Percentiles rank a stretch among this genome's conserved stretches.
These are phyloP conservation scores for Russula vinacea DNA, from an alignment of 768 basidiomycete species.

Conservation along the genomic window DNA sequence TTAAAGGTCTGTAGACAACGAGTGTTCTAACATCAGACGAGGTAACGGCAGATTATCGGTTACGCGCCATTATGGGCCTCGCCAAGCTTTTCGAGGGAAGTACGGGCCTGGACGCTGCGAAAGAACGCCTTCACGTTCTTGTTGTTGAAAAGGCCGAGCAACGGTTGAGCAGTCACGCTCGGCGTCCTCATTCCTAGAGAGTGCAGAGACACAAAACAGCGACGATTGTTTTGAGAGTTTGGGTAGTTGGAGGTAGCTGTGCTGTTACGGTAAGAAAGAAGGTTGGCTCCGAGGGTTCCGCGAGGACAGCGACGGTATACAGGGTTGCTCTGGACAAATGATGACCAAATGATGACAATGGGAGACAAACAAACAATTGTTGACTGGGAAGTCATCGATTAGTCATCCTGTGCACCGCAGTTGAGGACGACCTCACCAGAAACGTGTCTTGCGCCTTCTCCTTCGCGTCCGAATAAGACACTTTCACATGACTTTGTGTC, in stretches of 20 bases:
- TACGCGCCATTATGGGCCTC: constrained; percentile 63
- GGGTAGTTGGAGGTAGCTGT: constrained; percentile 89
- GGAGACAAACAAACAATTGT: too few species aligned
- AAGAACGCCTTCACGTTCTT: constrained; percentile 79
- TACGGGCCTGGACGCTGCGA: constrained; percentile 70
- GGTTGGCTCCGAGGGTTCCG: constrained; percentile 67
- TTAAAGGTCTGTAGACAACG: constrained; percentile 52
- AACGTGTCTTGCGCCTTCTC: too few species aligned
- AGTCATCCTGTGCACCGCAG: too few species aligned
- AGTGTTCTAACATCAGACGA: constrained; percentile 10
- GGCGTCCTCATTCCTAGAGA: constrained; percentile 26
- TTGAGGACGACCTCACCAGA: too few species aligned
- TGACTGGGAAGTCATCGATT: too few species aligned
- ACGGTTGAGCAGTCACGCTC: constrained; percentile 57
- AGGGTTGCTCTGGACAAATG: too few species aligned
- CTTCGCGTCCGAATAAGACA: too few species aligned
- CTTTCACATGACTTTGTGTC: too few species aligned
- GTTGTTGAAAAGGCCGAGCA: constrained; percentile 48
- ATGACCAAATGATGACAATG: too few species aligned
- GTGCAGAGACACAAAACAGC: neutral
- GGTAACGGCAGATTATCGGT: neutral
- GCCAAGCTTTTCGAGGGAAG: constrained; percentile 48
- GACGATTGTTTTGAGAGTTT: constrained; percentile 65
- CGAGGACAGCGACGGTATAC: constrained; percentile 78
- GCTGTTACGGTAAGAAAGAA: constrained; percentile 83